A percentile compares a stretch with the other conserved stretches of the same genome.
phyloP scores from a whole-genome alignment of 495 filamentous ascomycete species.

The Penicillium nucicola region DNA sequence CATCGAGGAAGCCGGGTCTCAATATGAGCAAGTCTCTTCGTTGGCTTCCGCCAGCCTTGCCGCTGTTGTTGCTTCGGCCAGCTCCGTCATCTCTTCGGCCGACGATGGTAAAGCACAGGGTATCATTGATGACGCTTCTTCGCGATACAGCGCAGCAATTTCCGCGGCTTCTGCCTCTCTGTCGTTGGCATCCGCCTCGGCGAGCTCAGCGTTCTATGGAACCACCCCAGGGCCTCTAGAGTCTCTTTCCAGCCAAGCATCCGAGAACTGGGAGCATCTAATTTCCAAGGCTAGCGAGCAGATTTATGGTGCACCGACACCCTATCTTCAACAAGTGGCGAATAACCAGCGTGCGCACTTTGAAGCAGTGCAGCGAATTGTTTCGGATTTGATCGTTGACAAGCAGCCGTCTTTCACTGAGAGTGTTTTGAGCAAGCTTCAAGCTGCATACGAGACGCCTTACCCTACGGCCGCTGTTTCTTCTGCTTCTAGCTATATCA shows the following conservation, averaged over 20 bases:
- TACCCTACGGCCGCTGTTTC: slow-evolving; percentile 47
- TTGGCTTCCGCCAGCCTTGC: slow-evolving; percentile 49
- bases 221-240: slow-evolving; percentile 41
- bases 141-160: slow-evolving; percentile 45
- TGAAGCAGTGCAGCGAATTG: slow-evolving; percentile 63
- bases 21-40: slow-evolving; percentile 44
- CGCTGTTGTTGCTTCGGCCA: slow-evolving; percentile 43
- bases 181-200: slow-evolving; percentile 54
- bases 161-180: slow-evolving; percentile 46
- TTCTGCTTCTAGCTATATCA: slow-evolving; percentile 53
- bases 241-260: slow-evolving; percentile 50
- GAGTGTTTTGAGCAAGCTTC: slow-evolving; percentile 69
- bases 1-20: slow-evolving; percentile 43
- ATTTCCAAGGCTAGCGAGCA: slow-evolving; percentile 65
- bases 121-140: slow-evolving; percentile 46
- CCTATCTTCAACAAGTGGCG: slow-evolving; percentile 55
- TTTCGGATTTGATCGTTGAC: slow-evolving; percentile 73
- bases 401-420: slow-evolving; percentile 83
- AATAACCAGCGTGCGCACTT: slow-evolving; percentile 57
- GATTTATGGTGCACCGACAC: slow-evolving; percentile 70
- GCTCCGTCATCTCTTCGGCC: slow-evolving; percentile 39
- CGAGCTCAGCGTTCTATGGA: slow-evolving; percentile 41
- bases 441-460: slow-evolving; percentile 58
- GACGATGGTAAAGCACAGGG: slow-evolving; percentile 38
- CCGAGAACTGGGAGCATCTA: slow-evolving; percentile 63